A percentile compares a stretch with the other conserved stretches of the same genome.
These are phyloP conservation scores for Linanthus parryae DNA, from an alignment of 148 eudicot genomes.

Conservation along the genomic window DNA sequence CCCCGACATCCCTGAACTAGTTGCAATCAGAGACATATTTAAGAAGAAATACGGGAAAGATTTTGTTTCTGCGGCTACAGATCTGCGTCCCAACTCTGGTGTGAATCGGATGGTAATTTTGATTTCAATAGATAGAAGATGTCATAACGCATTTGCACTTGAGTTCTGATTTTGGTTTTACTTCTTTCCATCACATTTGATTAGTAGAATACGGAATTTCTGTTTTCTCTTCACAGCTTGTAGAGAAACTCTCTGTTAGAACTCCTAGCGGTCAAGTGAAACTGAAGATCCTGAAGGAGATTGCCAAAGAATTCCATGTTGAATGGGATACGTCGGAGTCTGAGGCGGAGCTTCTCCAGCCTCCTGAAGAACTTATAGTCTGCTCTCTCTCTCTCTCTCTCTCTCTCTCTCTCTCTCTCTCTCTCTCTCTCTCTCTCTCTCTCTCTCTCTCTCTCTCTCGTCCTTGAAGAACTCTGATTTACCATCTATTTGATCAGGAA, in stretches of 20 bases:
- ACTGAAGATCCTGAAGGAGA: constrained; percentile 78
- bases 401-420: constrained; percentile 7
- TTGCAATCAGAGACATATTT: constrained; percentile 69
- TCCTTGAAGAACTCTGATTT: constrained; percentile 1
- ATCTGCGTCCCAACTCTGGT: constrained; percentile 82
- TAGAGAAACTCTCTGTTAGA: constrained; percentile 56
- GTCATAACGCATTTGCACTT: not conserved
- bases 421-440: not conserved
- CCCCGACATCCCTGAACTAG: constrained; percentile 87
- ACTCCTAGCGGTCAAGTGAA: constrained; percentile 50
- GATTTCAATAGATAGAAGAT: not conserved
- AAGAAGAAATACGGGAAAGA: constrained; percentile 90
- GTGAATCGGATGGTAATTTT: constrained; percentile 80
- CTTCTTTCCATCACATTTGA: not conserved
- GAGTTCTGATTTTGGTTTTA: not conserved
- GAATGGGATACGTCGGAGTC: constrained; percentile 87
- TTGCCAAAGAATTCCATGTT: constrained; percentile 89
- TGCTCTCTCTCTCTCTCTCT: constrained; percentile 21
- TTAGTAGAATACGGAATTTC: no score
- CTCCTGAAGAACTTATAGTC: constrained; percentile 84
- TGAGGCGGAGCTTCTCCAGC: constrained; percentile 83
- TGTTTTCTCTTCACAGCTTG: constrained; percentile 35
- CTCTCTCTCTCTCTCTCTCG: no score
- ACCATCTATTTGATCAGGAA: constrained; percentile 38
- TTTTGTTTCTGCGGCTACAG: constrained; percentile 88